Evolutionary conservation across 2,329 filamentous ascomycete genomes (phyloP).

Genomic region (Phialophora expanda): DNA sequence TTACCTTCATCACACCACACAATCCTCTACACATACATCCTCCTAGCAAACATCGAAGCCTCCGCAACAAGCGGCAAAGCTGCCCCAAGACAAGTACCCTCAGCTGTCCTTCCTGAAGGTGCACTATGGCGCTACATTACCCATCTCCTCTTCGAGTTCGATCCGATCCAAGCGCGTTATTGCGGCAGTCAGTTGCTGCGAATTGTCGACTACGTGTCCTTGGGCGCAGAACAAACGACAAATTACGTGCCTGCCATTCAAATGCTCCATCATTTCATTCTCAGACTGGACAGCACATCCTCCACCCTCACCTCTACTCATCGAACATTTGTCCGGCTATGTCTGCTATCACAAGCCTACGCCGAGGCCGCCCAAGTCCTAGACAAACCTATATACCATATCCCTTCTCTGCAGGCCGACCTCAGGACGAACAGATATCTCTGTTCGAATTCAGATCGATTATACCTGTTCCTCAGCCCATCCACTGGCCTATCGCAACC

Average conservation of each 20-base stretch:
- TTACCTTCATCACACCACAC: slow-evolving; percentile 64
- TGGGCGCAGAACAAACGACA: slow-evolving; percentile 44
- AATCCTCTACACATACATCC: slow-evolving; percentile 63
- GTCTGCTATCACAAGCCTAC: slow-evolving; percentile 51
- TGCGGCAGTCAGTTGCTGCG: slow-evolving; percentile 48
- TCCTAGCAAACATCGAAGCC: slow-evolving; percentile 57
- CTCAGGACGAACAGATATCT: slow-evolving; percentile 37
- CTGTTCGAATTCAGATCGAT: slow-evolving; percentile 43
- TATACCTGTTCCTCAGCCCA: slow-evolving; percentile 45
- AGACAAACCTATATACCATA: slow-evolving; percentile 50
- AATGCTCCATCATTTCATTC: slow-evolving; percentile 51
- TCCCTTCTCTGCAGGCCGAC: slow-evolving; percentile 44
- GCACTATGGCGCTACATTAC: slow-evolving; percentile 57
- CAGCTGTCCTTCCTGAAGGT: slow-evolving; percentile 52
- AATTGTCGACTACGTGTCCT: slow-evolving; percentile 45
- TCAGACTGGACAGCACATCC: slow-evolving; percentile 51
- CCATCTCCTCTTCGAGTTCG: slow-evolving; percentile 60
- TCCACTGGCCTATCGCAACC: slow-evolving; percentile 48
- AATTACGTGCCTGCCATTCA: slow-evolving; percentile 48
- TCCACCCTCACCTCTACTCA: slow-evolving; percentile 53
- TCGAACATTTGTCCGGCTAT: slow-evolving; percentile 49
- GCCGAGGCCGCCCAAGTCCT: slow-evolving; percentile 49
- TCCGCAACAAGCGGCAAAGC: slow-evolving; percentile 44
- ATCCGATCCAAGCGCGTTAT: slow-evolving; percentile 53
- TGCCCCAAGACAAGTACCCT: slow-evolving; percentile 42